phyloP scores from a whole-genome alignment of 306 rosid species.

The Rosa multiflora region DNA sequence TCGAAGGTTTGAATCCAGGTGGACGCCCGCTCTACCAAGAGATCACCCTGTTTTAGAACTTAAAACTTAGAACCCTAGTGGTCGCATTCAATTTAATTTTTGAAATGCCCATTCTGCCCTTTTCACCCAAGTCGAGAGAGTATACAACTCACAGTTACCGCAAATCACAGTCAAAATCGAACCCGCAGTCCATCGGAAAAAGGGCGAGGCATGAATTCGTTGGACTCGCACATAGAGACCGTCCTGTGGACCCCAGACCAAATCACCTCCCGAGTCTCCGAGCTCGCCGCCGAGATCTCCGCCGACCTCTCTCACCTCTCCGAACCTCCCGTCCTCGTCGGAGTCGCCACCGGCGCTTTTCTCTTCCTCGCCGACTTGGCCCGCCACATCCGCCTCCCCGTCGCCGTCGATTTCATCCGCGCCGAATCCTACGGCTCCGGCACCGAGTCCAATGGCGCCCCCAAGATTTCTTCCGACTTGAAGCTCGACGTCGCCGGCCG shows the following conservation, averaged over 20 bases:
- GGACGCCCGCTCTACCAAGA: no score
- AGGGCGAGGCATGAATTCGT: constrained; percentile 3
- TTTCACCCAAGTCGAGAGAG: no score
- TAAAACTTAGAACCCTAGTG: no score
- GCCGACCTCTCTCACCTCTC: constrained; percentile 33
- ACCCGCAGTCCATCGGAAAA: not conserved
- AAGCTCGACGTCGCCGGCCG: constrained; percentile 58
- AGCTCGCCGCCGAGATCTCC: constrained; percentile 61
- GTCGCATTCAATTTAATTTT: no score
- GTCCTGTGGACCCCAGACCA: constrained; percentile 67
- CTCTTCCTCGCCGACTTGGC: constrained; percentile 82
- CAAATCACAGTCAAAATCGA: no score
- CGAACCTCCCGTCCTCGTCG: constrained; percentile 56
- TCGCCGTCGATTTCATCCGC: constrained; percentile 62
- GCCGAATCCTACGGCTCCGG: constrained; percentile 79
- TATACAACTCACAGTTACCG: no score
- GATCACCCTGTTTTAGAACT: no score
- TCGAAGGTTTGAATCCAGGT: no score
- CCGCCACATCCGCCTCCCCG: constrained; percentile 56
- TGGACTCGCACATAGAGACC: constrained; percentile 56
- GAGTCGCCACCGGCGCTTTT: constrained; percentile 88
- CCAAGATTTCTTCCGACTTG: constrained; percentile 58
- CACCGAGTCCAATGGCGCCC: constrained; percentile 53
- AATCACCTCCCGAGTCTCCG: constrained; percentile 61
- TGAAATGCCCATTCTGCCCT: no score